Base-by-base conservation (phyloP, 1,139 yeast species). In the Scheffersomyces segobiensis region DNA sequence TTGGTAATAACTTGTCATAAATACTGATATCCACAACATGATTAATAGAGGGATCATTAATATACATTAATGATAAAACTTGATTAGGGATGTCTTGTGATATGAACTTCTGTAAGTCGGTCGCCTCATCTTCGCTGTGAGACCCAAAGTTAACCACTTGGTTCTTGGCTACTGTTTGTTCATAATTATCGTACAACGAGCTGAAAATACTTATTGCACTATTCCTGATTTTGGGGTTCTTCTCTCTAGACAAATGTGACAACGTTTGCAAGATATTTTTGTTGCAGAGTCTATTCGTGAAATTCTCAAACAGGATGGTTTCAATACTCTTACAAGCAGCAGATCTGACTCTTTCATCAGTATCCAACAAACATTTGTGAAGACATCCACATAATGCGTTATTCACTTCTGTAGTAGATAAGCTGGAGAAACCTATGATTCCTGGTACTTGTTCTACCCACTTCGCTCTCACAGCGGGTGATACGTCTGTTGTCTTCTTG, bases 261-360 rank as follows among this genome's bases (percentile, higher is more conserved):
- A 92, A 73, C 0, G 89, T 84, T 32, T 70, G 72, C 72, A 88
- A 76, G 10, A 88, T 77, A 1, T 82, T 71, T 21, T 76, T 73
- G 59, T 77, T 81, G 56, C 84, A 78, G 20, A 87, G 70, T 57
- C 74, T 80, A 52, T 70, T 73, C 58, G 86, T 75, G 59, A 85
- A 75, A 6, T 75, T 67, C 48, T 70, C 71, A 52, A 75, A 77
- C 1, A 82, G 78, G 21, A 85, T 69, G 39, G 72, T 68, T 32
- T 78, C 73, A 26, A 87, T 66, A 0, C 86, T 74, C 50, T 69
- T 68, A 62, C 93, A 86, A 0, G 96, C 86, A 0, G 82, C 75
- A 42, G 85, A 76, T 62, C 98, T 80, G 1, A 91, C 97, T 54
- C 79, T 82, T 60, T 89, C 96, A 65, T 91, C 93, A 0, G 87